Evolutionary conservation across 2,329 filamentous ascomycete species (phyloP), one percentile per base, ranked within the genome.

Genomic region (Lachnellula cervina): DNA sequence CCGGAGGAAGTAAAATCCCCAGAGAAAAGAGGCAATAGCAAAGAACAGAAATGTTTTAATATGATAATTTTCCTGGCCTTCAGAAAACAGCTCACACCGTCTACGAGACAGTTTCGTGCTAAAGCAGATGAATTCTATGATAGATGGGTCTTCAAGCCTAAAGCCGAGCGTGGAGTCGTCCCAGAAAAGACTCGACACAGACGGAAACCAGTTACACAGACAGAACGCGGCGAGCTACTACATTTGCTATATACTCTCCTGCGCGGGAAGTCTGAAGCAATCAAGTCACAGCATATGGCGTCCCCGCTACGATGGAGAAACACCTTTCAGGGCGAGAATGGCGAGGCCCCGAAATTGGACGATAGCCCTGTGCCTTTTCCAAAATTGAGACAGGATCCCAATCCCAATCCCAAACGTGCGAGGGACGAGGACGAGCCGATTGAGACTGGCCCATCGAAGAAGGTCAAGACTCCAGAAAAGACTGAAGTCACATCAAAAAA

Each of bases 131-230:
- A 7, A 0, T 13, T 51, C n/a, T 55, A 44, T 13, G 46, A 32
- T n/a, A 47, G 49, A 5, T 61, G 60, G 59, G 44, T 56, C 11
- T 11, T 25, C 14, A 59, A 62, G 32, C 56, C 55, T 3, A 54
- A 52, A 11, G 59, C 45, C 16, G 59, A 62, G 1, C 35, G 46
- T 5, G 56, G 53, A 51, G 38, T 58, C 14, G 23, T 62, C n/a
- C 58, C 59, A 21, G 25, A 40, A 25, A 7, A 21, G 5, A 51
- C 49, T 6, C 49, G 50, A 11, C 16, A 51, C 14, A 44, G 34
- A 5, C 37, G 8, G 6, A 45, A 43, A 25, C 48, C 52, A 13
- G 8, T 51, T 16, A 52, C 51, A 7, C n/a, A 42, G 13, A 40
- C 16, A 1, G 57, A 59, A 40, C 46, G 48, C 11, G 32, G 19